A percentile compares a stretch with the other conserved stretches of the same genome.
Conservation (phyloP, 2,329 filamentous ascomycete species). For the Macrophomina tecta region DNA sequence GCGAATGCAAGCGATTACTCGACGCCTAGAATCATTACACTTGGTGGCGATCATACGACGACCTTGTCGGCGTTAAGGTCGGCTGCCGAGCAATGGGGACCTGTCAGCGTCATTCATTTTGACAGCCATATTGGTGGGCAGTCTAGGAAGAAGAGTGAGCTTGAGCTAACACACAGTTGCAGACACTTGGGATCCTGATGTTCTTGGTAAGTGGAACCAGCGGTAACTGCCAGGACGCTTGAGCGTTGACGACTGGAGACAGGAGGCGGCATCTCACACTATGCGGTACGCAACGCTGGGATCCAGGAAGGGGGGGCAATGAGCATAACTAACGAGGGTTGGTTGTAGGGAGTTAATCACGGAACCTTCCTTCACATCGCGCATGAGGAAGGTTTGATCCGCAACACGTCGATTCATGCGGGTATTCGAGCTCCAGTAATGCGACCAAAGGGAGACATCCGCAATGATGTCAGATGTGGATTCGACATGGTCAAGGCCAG, state of each 20-base stretch:
- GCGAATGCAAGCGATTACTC: slow-evolving; percentile 53
- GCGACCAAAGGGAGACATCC: slow-evolving; percentile 57
- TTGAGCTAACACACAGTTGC: slow-evolving; percentile 10
- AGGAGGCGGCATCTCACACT: slow-evolving; percentile 65
- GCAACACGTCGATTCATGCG: slow-evolving; percentile 66
- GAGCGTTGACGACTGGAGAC: slow-evolving; percentile 25
- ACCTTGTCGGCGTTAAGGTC: slow-evolving; percentile 60
- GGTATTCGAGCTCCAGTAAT: slow-evolving; percentile 63
- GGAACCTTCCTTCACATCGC: slow-evolving; percentile 68
- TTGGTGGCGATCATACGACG: slow-evolving; percentile 64
- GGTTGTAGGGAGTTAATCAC: slow-evolving; percentile 61
- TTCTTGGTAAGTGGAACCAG: slow-evolving; percentile 51
- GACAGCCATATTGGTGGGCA: slow-evolving; percentile 56
- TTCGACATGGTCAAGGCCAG: slow-evolving; percentile 64
- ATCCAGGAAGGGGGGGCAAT: neutral
- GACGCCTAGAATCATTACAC: slow-evolving; percentile 58
- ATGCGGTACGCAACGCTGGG: slow-evolving; percentile 55
- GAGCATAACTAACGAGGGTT: neutral
- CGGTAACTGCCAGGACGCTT: neutral
- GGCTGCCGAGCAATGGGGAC: slow-evolving; percentile 57
- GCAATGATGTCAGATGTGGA: slow-evolving; percentile 64
- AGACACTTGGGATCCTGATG: slow-evolving; percentile 64
- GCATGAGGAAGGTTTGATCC: slow-evolving; percentile 65
- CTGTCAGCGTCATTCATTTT: slow-evolving; percentile 64
- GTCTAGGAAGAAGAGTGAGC: neutral